phyloP scores from a whole-genome alignment of 2,329 filamentous ascomycete species.

The Teratosphaeria gauchensis region DNA sequence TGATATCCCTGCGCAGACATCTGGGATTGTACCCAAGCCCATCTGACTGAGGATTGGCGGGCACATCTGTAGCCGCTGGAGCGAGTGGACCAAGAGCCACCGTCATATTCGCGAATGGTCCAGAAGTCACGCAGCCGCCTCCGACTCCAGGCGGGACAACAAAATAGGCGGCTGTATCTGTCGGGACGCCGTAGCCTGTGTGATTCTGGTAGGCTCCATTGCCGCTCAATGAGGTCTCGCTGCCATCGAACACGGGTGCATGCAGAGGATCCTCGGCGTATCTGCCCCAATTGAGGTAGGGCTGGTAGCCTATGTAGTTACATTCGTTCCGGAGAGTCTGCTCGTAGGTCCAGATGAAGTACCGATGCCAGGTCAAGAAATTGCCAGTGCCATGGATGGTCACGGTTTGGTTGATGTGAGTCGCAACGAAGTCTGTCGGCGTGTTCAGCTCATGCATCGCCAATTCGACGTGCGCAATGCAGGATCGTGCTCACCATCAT shows the following conservation, averaged over 20 bases:
- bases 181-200: no score
- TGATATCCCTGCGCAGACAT: no score
- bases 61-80: no score
- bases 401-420: constrained; percentile 18
- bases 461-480: background rate
- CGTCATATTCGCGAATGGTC: no score
- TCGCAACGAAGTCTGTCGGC: constrained; percentile 17
- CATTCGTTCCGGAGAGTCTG: constrained; percentile 31
- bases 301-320: constrained; percentile 33
- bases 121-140: no score
- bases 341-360: constrained; percentile 35
- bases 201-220: constrained; percentile 25
- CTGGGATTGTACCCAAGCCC: no score
- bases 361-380: constrained; percentile 36
- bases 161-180: no score
- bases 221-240: constrained; percentile 31
- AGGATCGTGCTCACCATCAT: constrained; percentile 7
- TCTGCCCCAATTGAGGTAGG: constrained; percentile 36
- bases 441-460: background rate
- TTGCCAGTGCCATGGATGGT: constrained; percentile 18
- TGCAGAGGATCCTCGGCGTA: no score
- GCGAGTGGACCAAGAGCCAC: no score
- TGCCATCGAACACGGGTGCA: constrained; percentile 43
- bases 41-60: no score
- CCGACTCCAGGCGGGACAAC: no score